Evolutionary conservation across 805 yeast species (phyloP).

Genomic region (Pichia deserticola): DNA sequence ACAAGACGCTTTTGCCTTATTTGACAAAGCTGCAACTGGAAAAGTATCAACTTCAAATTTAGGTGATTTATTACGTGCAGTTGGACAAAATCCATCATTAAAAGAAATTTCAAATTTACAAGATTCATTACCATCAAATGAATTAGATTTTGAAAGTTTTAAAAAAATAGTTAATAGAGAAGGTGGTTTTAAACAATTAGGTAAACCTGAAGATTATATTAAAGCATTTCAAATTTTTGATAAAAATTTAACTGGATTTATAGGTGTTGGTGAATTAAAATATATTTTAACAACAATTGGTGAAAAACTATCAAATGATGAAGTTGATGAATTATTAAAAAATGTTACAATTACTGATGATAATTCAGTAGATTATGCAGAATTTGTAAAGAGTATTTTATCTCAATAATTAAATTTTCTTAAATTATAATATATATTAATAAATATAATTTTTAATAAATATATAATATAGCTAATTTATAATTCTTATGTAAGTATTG

Average conservation of each 20-base stretch:
- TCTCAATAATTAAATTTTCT: constrained; percentile 51
- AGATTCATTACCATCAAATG: constrained; percentile 25
- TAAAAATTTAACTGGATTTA: constrained; percentile 90
- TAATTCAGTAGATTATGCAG: constrained; percentile 91
- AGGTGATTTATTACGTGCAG: constrained; percentile 92
- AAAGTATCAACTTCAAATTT: constrained; percentile 74
- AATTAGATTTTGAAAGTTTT: constrained; percentile 70
- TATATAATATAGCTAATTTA: background rate
- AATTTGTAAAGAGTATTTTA: constrained; percentile 86
- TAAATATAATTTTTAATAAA: background rate
- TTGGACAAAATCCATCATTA: constrained; percentile 96
- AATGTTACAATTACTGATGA: constrained; percentile 92
- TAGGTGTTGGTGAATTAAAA: constrained; percentile 94
- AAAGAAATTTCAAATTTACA: constrained; percentile 69
- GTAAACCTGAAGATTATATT: constrained; percentile 87
- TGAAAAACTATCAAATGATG: constrained; percentile 82
- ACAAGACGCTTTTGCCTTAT: constrained; percentile 94
- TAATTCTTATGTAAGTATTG: constrained; percentile 41
- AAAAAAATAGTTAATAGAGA: constrained; percentile 75
- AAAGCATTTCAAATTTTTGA: constrained; percentile 97
- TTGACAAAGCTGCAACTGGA: constrained; percentile 95
- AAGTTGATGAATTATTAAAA: constrained; percentile 92
- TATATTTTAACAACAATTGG: constrained; percentile 94
- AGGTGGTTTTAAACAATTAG: constrained; percentile 79
- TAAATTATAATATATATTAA: background rate